Base-by-base conservation (phyloP, 345 rosid species). In the Citrus maxima region DNA sequence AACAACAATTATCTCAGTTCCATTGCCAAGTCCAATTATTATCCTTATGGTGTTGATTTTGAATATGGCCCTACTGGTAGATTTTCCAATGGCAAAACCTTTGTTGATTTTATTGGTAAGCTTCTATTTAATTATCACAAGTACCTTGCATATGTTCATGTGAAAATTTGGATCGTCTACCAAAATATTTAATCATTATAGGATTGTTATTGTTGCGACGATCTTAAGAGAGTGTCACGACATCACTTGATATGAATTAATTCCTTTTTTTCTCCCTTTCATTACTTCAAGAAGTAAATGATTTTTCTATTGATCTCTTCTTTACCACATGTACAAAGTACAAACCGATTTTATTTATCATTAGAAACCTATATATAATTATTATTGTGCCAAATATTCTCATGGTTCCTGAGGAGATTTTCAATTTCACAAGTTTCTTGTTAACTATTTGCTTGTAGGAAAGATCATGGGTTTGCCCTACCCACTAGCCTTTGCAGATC, bases 41-140 rank as follows among this genome's bases (percentile, higher is more conserved):
- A 81, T 49, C 97, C 99, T 18, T 95, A 95, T 55, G 98, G 99
- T 8, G 84, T 91, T 67, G 99, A 95, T 82, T 89, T 85, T 78
- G 88, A 84, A 63, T 82, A 80, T 25, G 93, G 89, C 5, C 89
- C 95, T 42, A 91, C 97, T 2, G 95, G 97, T 42, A 89, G 98
- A 70, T 95, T 93, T 84, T 87, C 84, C 65, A 91, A 95, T 72
- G 99, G 97, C 38, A 82, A 88, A 83, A 95, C 88, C 67, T 83
- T 89, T 73, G 85, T 84, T 34, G 98, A 95, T 81, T 16, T 88
- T 51, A 84, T 95, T 19, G 97, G 99, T 91, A 84, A 69, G 74
- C 25, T 18, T 66, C 19, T 12, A 24, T 55, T 16, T 63, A 1
- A 28, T 6, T 55, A 19, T 35, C 37, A 25, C 51, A 9, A 40